phyloP scores from a whole-genome alignment of 1,139 yeast species.

The Pichia sp. region DNA sequence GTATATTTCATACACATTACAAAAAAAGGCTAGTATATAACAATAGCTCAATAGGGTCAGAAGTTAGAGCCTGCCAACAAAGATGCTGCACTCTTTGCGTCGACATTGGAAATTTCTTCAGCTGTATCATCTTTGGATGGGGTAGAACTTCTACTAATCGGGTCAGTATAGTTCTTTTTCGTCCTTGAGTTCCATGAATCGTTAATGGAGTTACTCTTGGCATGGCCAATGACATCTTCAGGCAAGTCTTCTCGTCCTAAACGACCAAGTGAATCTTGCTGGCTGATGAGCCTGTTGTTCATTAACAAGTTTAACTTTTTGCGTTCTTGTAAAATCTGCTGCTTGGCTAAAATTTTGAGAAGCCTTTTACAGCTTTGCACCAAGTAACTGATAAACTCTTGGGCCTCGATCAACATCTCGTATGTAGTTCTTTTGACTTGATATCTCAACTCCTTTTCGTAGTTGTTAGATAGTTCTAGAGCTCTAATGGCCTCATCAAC shows the following conservation, averaged over 20 bases:
- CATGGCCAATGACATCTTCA: slow-evolving; percentile 36
- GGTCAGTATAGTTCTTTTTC: slow-evolving; percentile 17
- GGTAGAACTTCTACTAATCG: slow-evolving; percentile 20
- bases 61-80: slow-evolving; percentile 75
- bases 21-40: not conserved
- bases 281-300: slow-evolving; percentile 68
- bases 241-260: slow-evolving; percentile 62
- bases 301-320: slow-evolving; percentile 68
- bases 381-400: slow-evolving; percentile 51
- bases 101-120: slow-evolving; percentile 42
- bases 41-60: slow-evolving; percentile 23
- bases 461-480: slow-evolving; percentile 73
- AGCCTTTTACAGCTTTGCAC: slow-evolving; percentile 48
- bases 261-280: slow-evolving; percentile 74
- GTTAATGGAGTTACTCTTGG: slow-evolving; percentile 21
- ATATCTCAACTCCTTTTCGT: slow-evolving; percentile 67
- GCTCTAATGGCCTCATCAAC: slow-evolving; percentile 86
- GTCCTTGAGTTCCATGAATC: slow-evolving; percentile 34
- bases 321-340: slow-evolving; percentile 82
- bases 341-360: slow-evolving; percentile 59
- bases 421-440: slow-evolving; percentile 81
- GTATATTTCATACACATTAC: not conserved
- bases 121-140: slow-evolving; percentile 31
- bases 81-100: slow-evolving; percentile 80
- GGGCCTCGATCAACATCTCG: slow-evolving; percentile 75